Conservation (phyloP, 2,329 filamentous ascomycete genomes). For the Fusarium compactum region DNA sequence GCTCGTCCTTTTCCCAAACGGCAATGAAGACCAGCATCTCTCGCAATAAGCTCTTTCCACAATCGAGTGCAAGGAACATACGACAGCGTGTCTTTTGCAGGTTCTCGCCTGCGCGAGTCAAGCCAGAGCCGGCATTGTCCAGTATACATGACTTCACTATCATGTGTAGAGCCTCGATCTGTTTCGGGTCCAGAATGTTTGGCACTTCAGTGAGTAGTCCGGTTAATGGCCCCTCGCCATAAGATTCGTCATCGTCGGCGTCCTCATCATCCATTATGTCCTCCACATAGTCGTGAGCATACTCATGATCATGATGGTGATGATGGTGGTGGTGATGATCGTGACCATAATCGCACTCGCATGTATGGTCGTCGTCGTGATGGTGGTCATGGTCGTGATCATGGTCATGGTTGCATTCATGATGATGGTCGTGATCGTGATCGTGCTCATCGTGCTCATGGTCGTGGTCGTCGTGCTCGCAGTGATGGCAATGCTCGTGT, state of each 20-base stretch:
- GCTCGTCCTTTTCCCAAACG: slow-evolving; percentile 94
- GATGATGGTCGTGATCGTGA: slow-evolving; percentile 53
- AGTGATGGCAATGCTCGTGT: slow-evolving; percentile 54
- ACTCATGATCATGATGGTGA: slow-evolving; percentile 55
- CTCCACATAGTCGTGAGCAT: slow-evolving; percentile 61
- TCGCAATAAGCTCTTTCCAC: slow-evolving; percentile 86
- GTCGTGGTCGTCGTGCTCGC: slow-evolving; percentile 40
- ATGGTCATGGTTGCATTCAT: slow-evolving; percentile 44
- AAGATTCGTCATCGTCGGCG: slow-evolving; percentile 81
- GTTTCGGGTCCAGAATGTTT: slow-evolving; percentile 91
- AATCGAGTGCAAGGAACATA: slow-evolving; percentile 89
- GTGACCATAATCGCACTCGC: slow-evolving; percentile 52
- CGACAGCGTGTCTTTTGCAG: slow-evolving; percentile 92
- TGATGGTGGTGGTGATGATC: slow-evolving; percentile 48
- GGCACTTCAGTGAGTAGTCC: slow-evolving; percentile 93
- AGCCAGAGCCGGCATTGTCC: slow-evolving; percentile 78
- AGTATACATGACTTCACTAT: slow-evolving; percentile 96
- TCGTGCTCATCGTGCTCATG: slow-evolving; percentile 43
- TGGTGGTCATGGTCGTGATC: slow-evolving; percentile 46
- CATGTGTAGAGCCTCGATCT: slow-evolving; percentile 97
- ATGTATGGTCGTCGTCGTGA: slow-evolving; percentile 50
- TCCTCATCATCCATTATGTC: slow-evolving; percentile 75
- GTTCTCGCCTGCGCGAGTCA: slow-evolving; percentile 77
- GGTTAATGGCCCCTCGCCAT: slow-evolving; percentile 80
- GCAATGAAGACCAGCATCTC: slow-evolving; percentile 97